Conservation (phyloP, 2,329 filamentous ascomycete genomes). For the Exophiala lecanii-corni region DNA sequence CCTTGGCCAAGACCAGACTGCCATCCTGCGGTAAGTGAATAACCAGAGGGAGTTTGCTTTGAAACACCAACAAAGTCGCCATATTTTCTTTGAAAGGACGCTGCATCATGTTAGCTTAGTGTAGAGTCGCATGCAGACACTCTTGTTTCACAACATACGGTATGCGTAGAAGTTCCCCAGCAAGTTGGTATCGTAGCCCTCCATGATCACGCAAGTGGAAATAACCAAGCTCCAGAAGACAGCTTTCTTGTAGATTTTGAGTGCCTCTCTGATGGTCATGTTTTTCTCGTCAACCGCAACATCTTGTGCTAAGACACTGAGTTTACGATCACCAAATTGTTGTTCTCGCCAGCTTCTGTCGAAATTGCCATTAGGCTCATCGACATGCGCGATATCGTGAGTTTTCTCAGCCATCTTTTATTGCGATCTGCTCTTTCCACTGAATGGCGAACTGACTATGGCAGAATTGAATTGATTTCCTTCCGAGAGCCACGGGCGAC, state of each 20-base stretch:
- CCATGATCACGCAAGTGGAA: slow-evolving; percentile 48
- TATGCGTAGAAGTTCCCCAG: slow-evolving; percentile 49
- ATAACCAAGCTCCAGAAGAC: slow-evolving; percentile 17
- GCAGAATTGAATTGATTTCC: too few species aligned
- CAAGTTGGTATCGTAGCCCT: slow-evolving; percentile 50
- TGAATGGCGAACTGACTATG: too few species aligned
- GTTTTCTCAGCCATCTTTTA: not conserved
- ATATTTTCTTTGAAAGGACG: slow-evolving; percentile 31
- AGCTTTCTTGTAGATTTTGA: not conserved
- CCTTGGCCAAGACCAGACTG: slow-evolving; percentile 32
- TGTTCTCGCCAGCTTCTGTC: not conserved
- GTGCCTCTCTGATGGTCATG: not conserved
- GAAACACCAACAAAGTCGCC: slow-evolving; percentile 1
- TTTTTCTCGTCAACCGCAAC: not conserved
- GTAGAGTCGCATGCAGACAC: not conserved
- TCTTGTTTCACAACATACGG: not conserved
- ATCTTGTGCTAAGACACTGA: not conserved
- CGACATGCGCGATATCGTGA: not conserved
- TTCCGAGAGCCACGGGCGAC: too few species aligned
- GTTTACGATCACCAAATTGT: not conserved
- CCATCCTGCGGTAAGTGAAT: slow-evolving; percentile 49
- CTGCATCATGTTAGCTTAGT: slow-evolving; percentile 8
- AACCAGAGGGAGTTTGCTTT: slow-evolving; percentile 35
- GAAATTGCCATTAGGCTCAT: not conserved
- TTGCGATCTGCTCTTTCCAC: too few species aligned